Evolutionary conservation across 2,329 filamentous ascomycete genomes (phyloP).

Genomic region (Diaporthe aspalathi): DNA sequence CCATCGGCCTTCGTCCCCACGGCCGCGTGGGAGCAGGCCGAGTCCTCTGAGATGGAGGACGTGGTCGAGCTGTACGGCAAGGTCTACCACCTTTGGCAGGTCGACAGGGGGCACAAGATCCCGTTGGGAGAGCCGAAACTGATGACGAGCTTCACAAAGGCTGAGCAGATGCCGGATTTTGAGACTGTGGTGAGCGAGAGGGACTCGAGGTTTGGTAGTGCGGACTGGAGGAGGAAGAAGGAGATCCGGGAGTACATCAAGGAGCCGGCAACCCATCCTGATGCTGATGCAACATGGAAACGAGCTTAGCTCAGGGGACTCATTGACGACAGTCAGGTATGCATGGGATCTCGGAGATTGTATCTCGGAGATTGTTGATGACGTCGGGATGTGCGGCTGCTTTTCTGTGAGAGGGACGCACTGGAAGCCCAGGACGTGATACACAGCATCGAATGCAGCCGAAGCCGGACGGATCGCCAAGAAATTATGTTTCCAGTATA

Average conservation of each 20-base stretch:
- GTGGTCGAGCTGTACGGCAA: slow-evolving; percentile 83
- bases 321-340: no score
- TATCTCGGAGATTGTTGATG: no score
- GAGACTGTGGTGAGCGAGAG: slow-evolving; percentile 56
- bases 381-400: no score
- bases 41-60: slow-evolving; percentile 84
- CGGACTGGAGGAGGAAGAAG: slow-evolving; percentile 58
- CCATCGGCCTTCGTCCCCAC: slow-evolving; percentile 63
- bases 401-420: no score
- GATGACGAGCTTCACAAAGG: slow-evolving; percentile 64
- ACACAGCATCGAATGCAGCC: no score
- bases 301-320: not conserved
- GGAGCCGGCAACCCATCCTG: slow-evolving; percentile 56
- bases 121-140: slow-evolving; percentile 64
- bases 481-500: no score
- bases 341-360: no score
- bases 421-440: no score
- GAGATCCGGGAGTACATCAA: slow-evolving; percentile 56
- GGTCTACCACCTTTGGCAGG: slow-evolving; percentile 88
- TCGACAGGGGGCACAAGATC: slow-evolving; percentile 74
- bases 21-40: slow-evolving; percentile 77
- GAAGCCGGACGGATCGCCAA: no score
- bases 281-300: slow-evolving; percentile 44
- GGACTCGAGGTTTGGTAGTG: slow-evolving; percentile 57
- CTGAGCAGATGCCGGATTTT: slow-evolving; percentile 60